Conservation (phyloP, 306 rosid genomes). For the Hippophae tibetana region DNA sequence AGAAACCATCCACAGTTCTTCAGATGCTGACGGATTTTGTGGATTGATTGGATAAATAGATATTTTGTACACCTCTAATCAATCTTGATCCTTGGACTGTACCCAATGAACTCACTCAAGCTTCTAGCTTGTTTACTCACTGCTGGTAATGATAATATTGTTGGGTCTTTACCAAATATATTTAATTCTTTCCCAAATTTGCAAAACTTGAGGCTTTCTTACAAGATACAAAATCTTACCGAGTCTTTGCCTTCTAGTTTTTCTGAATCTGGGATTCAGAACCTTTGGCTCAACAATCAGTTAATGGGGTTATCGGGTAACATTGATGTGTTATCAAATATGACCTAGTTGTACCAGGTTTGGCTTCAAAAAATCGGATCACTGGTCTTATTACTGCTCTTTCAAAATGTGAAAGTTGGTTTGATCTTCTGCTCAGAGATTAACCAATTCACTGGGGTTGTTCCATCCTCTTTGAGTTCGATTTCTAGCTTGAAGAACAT, state of each 20-base stretch:
- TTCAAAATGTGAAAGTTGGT: constrained; percentile 31
- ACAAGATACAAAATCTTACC: constrained; percentile 44
- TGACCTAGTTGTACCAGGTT: constrained; percentile 47
- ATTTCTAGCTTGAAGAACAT: constrained; percentile 35
- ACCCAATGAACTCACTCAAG: constrained; percentile 38
- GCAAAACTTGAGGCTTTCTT: constrained; percentile 49
- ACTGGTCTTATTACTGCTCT: constrained; percentile 56
- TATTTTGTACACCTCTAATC: too few species aligned
- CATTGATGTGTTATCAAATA: constrained; percentile 37
- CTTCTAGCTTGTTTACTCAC: constrained; percentile 31
- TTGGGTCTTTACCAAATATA: constrained; percentile 48
- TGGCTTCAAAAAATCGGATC: constrained; percentile 78
- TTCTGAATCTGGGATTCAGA: constrained; percentile 32
- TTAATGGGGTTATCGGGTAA: constrained; percentile 43
- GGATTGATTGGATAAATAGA: too few species aligned
- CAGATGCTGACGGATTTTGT: too few species aligned
- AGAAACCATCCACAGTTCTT: too few species aligned
- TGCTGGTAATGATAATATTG: constrained; percentile 26
- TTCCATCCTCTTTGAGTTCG: constrained; percentile 35
- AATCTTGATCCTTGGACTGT: constrained; percentile 38
- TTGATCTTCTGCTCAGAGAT: constrained; percentile 70
- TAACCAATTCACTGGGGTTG: constrained; percentile 49
- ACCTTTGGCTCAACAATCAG: constrained; percentile 80
- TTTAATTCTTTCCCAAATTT: constrained; percentile 38
- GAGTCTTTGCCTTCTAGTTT: constrained; percentile 50